Conservation (phyloP, 257 asterid genomes). For the Euphrasia confusa region DNA sequence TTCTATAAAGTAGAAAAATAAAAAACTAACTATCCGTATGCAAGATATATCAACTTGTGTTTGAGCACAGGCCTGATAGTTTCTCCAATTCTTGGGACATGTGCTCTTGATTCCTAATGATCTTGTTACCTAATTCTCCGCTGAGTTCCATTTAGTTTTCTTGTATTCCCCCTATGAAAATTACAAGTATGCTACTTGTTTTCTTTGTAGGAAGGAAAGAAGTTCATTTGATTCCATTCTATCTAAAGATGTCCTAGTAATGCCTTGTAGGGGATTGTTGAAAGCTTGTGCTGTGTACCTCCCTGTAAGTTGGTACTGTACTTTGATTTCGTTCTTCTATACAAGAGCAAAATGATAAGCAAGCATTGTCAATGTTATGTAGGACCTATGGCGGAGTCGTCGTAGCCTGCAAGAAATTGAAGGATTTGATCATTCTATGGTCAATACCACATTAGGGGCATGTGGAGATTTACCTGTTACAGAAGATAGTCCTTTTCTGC, state of each 20-base stretch:
- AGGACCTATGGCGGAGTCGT: constrained; percentile 94
- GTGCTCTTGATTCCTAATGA: not conserved
- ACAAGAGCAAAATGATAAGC: constrained; percentile 9
- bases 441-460: constrained; percentile 72
- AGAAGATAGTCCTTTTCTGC: constrained; percentile 60
- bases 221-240: constrained; percentile 56
- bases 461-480: constrained; percentile 73
- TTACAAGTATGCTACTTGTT: not conserved
- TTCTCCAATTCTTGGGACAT: constrained; percentile 3
- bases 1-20: not conserved
- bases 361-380: constrained; percentile 23
- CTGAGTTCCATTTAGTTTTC: not conserved
- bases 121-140: not conserved
- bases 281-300: constrained; percentile 83
- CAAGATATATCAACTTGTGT: constrained; percentile 1
- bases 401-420: constrained; percentile 68
- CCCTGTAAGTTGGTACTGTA: constrained; percentile 53
- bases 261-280: constrained; percentile 87
- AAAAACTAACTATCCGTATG: constrained; percentile 7
- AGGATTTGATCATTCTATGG: constrained; percentile 77
- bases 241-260: constrained; percentile 49
- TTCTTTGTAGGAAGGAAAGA: constrained; percentile 68
- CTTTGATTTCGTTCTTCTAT: constrained; percentile 18
- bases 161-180: constrained; percentile 6
- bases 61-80: constrained; percentile 9